Evolutionary conservation across 192 early-diverging fungal genomes (phyloP).

Genomic region (Backusella luteola): DNA sequence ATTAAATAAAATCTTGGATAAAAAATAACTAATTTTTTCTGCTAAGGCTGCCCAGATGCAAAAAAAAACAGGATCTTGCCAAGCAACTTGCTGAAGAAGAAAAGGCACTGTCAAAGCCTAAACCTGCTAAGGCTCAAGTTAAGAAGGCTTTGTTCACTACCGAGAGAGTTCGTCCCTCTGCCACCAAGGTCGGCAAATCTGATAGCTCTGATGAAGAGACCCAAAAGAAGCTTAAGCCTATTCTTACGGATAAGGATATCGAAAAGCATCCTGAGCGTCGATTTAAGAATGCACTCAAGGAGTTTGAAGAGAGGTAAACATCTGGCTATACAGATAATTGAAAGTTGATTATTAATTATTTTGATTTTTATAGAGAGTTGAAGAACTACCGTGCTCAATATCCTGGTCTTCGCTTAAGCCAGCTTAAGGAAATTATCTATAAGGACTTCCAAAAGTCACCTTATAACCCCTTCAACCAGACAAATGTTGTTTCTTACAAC

Average conservation of each 20-base stretch:
- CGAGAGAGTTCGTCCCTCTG: not conserved
- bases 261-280: constrained; percentile 90
- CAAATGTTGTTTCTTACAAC: constrained; percentile 67
- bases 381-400: constrained; percentile 73
- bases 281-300: constrained; percentile 68
- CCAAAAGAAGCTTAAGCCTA: constrained; percentile 43
- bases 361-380: constrained; percentile 48
- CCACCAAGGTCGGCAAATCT: not conserved
- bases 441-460: constrained; percentile 78
- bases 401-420: constrained; percentile 72
- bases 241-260: constrained; percentile 47
- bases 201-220: constrained; percentile 42
- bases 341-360: not conserved
- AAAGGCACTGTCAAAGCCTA: constrained; percentile 41
- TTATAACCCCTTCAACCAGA: constrained; percentile 79
- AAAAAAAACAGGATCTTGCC: constrained; percentile 47
- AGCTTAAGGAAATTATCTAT: constrained; percentile 77
- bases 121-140: constrained; percentile 53
- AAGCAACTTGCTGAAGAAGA: constrained; percentile 56
- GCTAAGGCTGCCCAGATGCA: constrained; percentile 44
- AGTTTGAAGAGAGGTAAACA: constrained; percentile 54
- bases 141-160: constrained; percentile 44
- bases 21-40: not conserved
- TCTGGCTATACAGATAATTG: not conserved
- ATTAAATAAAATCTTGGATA: not conserved